Evolutionary conservation across 306 rosid species (phyloP).

Genomic region (Gleditsia sinensis): DNA sequence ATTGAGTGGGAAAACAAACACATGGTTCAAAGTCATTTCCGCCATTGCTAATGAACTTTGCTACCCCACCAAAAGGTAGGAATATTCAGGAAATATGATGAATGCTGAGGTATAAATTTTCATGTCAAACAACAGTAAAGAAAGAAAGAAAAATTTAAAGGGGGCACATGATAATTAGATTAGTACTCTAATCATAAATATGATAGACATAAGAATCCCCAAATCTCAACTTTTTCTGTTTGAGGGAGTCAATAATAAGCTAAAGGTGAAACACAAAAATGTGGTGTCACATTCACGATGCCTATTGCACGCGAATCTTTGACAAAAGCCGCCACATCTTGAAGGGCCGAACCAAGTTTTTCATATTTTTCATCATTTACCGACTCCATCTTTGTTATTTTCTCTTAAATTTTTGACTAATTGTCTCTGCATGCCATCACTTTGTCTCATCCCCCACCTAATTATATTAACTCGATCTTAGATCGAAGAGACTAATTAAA

Average conservation of each 20-base stretch:
- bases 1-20: too few relatives aligned
- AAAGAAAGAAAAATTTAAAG: slow-evolving; percentile 2
- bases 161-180: slow-evolving; percentile 43
- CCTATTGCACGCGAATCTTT: slow-evolving; percentile 52
- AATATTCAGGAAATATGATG: not conserved
- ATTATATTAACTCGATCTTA: not conserved
- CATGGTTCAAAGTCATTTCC: too few relatives aligned
- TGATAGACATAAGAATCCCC: slow-evolving; percentile 19
- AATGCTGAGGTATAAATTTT: not conserved
- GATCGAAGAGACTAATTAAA: not conserved
- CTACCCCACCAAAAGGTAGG: not conserved
- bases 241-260: slow-evolving; percentile 26
- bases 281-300: slow-evolving; percentile 48
- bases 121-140: slow-evolving; percentile 20
- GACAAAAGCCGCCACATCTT: slow-evolving; percentile 38
- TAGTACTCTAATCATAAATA: slow-evolving; percentile 35
- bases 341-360: too few relatives aligned
- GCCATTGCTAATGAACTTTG: not conserved
- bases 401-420: slow-evolving; percentile 37
- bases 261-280: slow-evolving; percentile 29
- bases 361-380: slow-evolving; percentile 43
- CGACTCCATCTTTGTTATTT: slow-evolving; percentile 33
- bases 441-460: slow-evolving; percentile 19
- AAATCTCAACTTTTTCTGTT: slow-evolving; percentile 9
- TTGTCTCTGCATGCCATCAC: slow-evolving; percentile 24